Percentiles rank a stretch among this genome's conserved stretches.
Conservation (phyloP, 441 rosid genomes). For the Eutrema salsugineum region DNA sequence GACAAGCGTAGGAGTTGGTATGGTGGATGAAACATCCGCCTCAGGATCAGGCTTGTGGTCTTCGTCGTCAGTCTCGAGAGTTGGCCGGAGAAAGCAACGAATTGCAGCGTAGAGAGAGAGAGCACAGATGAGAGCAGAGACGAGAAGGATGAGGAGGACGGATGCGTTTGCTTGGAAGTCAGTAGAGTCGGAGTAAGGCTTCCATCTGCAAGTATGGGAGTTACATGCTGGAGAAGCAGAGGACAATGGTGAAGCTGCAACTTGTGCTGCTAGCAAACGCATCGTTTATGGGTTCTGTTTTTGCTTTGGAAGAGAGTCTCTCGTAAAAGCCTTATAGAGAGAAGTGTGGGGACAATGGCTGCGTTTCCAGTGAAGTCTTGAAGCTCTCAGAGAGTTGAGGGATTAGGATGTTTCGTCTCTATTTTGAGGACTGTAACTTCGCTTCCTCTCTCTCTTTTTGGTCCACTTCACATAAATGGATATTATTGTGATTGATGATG, state of each 20-base stretch:
- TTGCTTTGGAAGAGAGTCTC: conserved; percentile 18
- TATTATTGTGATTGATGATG: conserved; percentile 18
- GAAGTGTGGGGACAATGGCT: conserved; percentile 13
- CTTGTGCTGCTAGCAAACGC: conserved; percentile 21
- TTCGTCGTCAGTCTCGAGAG: conserved; percentile 10
- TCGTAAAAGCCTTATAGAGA: conserved; percentile 18
- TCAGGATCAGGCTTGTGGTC: conserved; percentile 40
- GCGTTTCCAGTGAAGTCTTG: conserved; percentile 31
- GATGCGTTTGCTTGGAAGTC: conserved; percentile 56
- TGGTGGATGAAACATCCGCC: conserved; percentile 13
- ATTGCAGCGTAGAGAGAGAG: conserved; percentile 57
- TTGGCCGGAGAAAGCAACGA: conserved; percentile 52
- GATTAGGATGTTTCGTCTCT: conserved; percentile 29
- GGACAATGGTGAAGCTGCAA: conserved; percentile 28
- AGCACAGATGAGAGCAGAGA: conserved; percentile 60
- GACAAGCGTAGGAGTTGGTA: conserved; percentile 27
- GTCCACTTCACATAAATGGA: conserved; percentile 34
- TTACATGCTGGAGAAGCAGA: conserved; percentile 39
- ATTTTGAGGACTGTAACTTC: conserved; percentile 21
- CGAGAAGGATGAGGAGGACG: conserved; percentile 49
- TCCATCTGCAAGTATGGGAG: conserved; percentile 44
- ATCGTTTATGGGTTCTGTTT: not conserved
- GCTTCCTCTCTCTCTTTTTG: conserved; percentile 30
- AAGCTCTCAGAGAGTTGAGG: conserved; percentile 22
- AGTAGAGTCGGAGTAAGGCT: conserved; percentile 35